phyloP scores from a whole-genome alignment of 2,329 filamentous ascomycete genomes.

The Stachybotrys chartarum region DNA sequence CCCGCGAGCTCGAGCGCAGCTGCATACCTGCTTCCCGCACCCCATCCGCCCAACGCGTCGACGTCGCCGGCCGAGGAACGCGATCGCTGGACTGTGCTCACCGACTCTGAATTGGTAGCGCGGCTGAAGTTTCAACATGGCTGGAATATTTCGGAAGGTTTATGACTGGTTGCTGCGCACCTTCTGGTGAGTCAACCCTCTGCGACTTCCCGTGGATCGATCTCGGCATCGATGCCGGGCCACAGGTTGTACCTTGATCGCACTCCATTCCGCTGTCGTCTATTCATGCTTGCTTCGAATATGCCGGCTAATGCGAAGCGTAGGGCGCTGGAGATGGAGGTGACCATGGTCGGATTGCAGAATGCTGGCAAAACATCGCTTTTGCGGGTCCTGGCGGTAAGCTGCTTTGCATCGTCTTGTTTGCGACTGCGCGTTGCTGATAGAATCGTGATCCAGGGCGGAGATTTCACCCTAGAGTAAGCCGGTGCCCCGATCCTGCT shows the following conservation, averaged over 20 bases:
- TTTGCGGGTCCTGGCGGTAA: constrained; percentile 88
- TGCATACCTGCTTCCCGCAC: neutral
- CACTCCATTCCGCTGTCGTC: neutral
- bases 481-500: constrained; percentile 24
- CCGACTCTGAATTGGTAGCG: neutral
- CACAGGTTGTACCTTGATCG: constrained; percentile 7
- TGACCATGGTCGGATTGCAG: constrained; percentile 97
- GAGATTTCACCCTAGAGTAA: constrained; percentile 98
- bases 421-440: constrained; percentile 8
- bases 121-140: constrained; percentile 50
- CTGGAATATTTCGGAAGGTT: constrained; percentile 83
- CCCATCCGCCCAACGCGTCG: neutral
- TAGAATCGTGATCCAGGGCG: constrained; percentile 55
- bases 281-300: constrained; percentile 2
- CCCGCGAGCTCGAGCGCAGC: neutral
- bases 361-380: constrained; percentile 97
- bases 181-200: constrained; percentile 68
- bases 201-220: constrained; percentile 1
- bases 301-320: constrained; percentile 10
- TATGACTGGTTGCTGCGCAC: constrained; percentile 98
- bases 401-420: constrained; percentile 24
- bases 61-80: neutral
- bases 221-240: neutral
- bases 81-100: neutral
- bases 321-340: constrained; percentile 99